Evolutionary conservation across 2,329 filamentous ascomycete genomes (phyloP).

Genomic region (Scleromitrula shiraiana): DNA sequence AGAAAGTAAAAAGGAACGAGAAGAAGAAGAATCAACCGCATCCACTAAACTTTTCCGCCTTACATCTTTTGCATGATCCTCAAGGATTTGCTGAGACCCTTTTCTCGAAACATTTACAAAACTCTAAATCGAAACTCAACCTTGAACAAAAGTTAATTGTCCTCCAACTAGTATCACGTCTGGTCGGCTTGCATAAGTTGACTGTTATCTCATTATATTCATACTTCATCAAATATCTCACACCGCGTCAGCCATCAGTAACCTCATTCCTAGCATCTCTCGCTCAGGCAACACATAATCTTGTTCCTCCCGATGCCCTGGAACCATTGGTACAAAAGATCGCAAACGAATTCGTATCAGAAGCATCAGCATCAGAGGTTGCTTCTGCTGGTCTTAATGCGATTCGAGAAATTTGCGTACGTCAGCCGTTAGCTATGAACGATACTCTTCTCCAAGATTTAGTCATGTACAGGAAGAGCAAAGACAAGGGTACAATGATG

Average conservation of each 20-base stretch:
- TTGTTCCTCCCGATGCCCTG: constrained; percentile 86
- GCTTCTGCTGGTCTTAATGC: constrained; percentile 87
- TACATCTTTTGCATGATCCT: constrained; percentile 89
- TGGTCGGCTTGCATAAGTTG: constrained; percentile 88
- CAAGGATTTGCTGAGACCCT: constrained; percentile 87
- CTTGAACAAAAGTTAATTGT: constrained; percentile 87
- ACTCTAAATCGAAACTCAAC: constrained; percentile 73
- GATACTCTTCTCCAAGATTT: constrained; percentile 94
- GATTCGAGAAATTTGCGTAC: constrained; percentile 86
- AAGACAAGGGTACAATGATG: constrained; percentile 99
- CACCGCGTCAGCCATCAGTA: constrained; percentile 11
- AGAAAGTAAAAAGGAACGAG: constrained; percentile 75
- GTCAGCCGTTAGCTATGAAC: constrained; percentile 93
- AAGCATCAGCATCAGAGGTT: constrained; percentile 85
- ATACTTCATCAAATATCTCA: constrained; percentile 12
- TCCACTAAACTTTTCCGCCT: constrained; percentile 87
- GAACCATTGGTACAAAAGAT: constrained; percentile 92
- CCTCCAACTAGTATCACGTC: constrained; percentile 78
- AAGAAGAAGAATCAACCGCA: constrained; percentile 83
- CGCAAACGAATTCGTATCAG: constrained; percentile 95
- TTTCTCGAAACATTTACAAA: constrained; percentile 87
- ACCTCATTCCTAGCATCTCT: constrained; percentile 83
- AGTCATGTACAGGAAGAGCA: constrained; percentile 92
- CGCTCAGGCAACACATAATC: constrained; percentile 82
- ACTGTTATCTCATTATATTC: constrained; percentile 88